Evolutionary conservation across 2,329 filamentous ascomycete species (phyloP).

Genomic region (Aspergillus sp.): DNA sequence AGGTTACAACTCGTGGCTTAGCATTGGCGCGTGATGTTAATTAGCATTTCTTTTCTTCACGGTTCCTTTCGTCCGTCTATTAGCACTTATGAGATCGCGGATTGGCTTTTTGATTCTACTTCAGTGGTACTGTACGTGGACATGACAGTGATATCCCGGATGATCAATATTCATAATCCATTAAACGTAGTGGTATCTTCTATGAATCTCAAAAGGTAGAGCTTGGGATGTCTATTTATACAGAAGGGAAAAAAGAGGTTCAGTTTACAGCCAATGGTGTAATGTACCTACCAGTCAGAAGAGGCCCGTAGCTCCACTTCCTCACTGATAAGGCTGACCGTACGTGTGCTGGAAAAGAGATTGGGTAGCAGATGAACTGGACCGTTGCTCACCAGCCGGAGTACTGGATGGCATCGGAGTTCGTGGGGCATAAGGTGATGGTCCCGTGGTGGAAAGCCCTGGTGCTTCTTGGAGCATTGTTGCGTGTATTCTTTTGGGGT

Average conservation of each 20-base stretch:
- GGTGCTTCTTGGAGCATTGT: conserved; percentile 2
- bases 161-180: not conserved
- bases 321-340: conserved; percentile 19
- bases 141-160: conserved; percentile 1
- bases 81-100: not conserved
- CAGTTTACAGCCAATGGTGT: not conserved
- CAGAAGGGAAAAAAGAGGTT: not conserved
- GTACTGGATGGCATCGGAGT: conserved; percentile 8
- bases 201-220: not conserved
- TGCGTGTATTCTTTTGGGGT: conserved; percentile 14
- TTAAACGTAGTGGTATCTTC: not conserved
- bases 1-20: not conserved
- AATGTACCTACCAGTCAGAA: not conserved
- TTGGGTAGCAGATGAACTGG: not conserved
- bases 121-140: not conserved
- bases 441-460: not conserved
- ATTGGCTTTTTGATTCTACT: not conserved
- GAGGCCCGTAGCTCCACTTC: not conserved
- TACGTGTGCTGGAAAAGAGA: not conserved
- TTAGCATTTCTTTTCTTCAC: not conserved
- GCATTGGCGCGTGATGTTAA: not conserved
- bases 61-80: not conserved
- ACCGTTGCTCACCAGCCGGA: not conserved
- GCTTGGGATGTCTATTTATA: not conserved
- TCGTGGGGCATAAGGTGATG: conserved; percentile 14